Percentiles rank a stretch among this genome's conserved stretches.
Conservation (phyloP, 768 basidiomycete species). For the Daedaleopsis nitida region DNA sequence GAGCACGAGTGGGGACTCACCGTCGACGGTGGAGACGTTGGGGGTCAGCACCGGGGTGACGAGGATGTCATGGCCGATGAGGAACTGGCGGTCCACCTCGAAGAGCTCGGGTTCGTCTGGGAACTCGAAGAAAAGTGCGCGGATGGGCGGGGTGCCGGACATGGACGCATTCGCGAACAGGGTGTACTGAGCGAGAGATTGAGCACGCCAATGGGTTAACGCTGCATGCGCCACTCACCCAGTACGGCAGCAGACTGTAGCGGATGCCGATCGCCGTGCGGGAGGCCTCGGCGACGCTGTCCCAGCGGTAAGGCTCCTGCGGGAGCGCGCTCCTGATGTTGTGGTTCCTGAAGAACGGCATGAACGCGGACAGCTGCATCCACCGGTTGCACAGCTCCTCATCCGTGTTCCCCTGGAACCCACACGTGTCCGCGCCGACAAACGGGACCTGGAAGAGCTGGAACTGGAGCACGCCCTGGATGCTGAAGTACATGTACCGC, state of each 20-base stretch:
- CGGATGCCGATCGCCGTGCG: slow-evolving; percentile 70
- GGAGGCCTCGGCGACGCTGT: slow-evolving; percentile 74
- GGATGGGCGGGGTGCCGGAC: slow-evolving; percentile 68
- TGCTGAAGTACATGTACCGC: slow-evolving; percentile 68
- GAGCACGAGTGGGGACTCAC: slow-evolving; percentile 34
- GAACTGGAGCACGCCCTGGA: slow-evolving; percentile 81
- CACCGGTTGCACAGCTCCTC: slow-evolving; percentile 84
- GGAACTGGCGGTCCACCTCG: slow-evolving; percentile 65
- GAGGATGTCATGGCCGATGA: slow-evolving; percentile 70
- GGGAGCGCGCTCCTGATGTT: slow-evolving; percentile 62
- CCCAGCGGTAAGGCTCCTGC: slow-evolving; percentile 86
- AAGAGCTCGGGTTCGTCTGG: slow-evolving; percentile 68
- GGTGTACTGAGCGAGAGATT: slow-evolving; percentile 51
- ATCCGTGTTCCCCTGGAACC: slow-evolving; percentile 69
- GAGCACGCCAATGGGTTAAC: not conserved
- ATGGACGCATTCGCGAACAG: slow-evolving; percentile 70
- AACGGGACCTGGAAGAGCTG: slow-evolving; percentile 83
- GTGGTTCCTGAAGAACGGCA: slow-evolving; percentile 84
- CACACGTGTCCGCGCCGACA: slow-evolving; percentile 80
- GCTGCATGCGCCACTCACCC: slow-evolving; percentile 47
- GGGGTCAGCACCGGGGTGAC: slow-evolving; percentile 76
- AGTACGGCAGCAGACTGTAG: slow-evolving; percentile 76
- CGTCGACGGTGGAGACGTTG: slow-evolving; percentile 67
- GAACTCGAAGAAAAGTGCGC: slow-evolving; percentile 80
- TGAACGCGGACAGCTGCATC: slow-evolving; percentile 86